A percentile compares a stretch with the other conserved stretches of the same genome.
phyloP scores from a whole-genome alignment of 2,329 filamentous ascomycete species.

The Sphaceloma murrayae region DNA sequence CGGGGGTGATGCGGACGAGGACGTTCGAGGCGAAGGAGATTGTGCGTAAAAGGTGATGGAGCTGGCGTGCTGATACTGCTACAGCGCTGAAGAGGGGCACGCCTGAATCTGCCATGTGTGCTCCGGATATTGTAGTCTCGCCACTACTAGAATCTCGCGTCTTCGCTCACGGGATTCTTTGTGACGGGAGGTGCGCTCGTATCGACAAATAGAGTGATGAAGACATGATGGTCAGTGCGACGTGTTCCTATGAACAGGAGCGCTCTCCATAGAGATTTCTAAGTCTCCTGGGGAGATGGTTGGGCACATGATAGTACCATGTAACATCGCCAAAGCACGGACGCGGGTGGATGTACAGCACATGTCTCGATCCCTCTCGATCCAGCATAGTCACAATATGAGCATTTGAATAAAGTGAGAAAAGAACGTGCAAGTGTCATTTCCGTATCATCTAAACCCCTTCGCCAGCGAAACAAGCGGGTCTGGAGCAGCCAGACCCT shows the following conservation, averaged over 20 bases:
- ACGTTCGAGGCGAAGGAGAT: constrained; percentile 52
- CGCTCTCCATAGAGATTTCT: too few relatives aligned
- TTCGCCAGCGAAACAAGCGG: constrained; percentile 29
- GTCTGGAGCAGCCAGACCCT: not conserved
- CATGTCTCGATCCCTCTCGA: too few relatives aligned
- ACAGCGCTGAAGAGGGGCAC: constrained; percentile 61
- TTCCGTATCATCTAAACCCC: constrained; percentile 41
- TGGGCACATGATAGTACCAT: not conserved
- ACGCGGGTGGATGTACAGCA: too few relatives aligned
- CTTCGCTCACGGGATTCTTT: too few relatives aligned
- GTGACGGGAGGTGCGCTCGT: too few relatives aligned
- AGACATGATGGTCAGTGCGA: too few relatives aligned
- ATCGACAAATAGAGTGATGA: too few relatives aligned
- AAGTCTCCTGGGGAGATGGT: not conserved
- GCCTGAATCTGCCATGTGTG: constrained; percentile 22
- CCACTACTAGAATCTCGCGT: not conserved
- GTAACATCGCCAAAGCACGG: too few relatives aligned
- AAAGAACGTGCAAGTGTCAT: constrained; percentile 1
- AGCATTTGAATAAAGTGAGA: not conserved
- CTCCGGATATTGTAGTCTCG: not conserved
- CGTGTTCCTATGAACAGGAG: too few relatives aligned
- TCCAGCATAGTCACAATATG: too few relatives aligned
- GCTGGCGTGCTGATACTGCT: constrained; percentile 65
- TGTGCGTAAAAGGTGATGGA: constrained; percentile 57
- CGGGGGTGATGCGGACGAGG: constrained; percentile 67